Conservation (phyloP, 1,284 basidiomycete species). For the Cerioporus squamosus region DNA sequence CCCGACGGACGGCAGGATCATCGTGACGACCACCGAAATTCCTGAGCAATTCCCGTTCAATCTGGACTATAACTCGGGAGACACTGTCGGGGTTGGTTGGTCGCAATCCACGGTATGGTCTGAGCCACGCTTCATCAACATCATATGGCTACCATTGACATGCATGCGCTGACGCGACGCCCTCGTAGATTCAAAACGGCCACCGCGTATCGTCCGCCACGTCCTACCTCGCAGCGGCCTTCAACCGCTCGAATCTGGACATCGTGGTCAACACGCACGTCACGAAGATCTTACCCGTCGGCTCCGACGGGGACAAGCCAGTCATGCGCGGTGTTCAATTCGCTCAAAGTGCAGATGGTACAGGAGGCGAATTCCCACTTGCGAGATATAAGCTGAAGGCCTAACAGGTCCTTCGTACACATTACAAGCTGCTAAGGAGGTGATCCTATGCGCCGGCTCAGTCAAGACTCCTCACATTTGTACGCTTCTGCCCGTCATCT, state of each 20-base stretch:
- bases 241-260: conserved; percentile 43
- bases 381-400: too few relatives aligned
- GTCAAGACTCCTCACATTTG: conserved; percentile 45
- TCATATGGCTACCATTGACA: not conserved
- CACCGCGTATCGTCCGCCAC: conserved; percentile 33
- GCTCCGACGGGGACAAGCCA: conserved; percentile 15
- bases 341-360: conserved; percentile 24
- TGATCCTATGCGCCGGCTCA: conserved; percentile 38
- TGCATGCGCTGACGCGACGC: too few relatives aligned
- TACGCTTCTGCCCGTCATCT: conserved; percentile 11
- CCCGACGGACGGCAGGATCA: conserved; percentile 35
- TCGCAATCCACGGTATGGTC: conserved; percentile 7
- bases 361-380: too few relatives aligned
- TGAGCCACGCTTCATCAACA: too few relatives aligned
- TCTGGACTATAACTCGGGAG: conserved; percentile 41
- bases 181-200: conserved; percentile 21
- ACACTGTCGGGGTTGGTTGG: conserved; percentile 37
- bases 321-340: conserved; percentile 39
- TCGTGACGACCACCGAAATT: conserved; percentile 36
- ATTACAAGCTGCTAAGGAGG: conserved; percentile 24
- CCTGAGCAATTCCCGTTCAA: conserved; percentile 41
- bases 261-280: conserved; percentile 45
- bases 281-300: conserved; percentile 38
- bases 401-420: conserved; percentile 14
- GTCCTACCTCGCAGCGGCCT: conserved; percentile 33